Evolutionary conservation across 257 asterid genomes (phyloP).

Genomic region (Solanum neorickii): DNA sequence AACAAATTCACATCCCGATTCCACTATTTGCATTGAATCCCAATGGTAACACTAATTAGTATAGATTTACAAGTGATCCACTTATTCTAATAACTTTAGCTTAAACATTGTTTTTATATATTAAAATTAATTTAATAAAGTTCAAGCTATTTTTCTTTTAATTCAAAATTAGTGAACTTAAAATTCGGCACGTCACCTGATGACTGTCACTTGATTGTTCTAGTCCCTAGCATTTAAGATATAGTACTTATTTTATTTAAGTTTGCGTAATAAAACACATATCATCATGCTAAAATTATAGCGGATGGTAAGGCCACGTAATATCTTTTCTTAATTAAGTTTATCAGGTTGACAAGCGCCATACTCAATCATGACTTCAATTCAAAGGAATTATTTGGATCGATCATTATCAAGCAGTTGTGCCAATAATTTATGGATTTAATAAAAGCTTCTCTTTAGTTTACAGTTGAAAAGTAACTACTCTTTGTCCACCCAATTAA

Average conservation of each 20-base stretch:
- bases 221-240: too few species aligned
- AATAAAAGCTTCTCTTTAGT: background rate
- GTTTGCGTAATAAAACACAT: too few species aligned
- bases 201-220: too few species aligned
- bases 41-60: too few species aligned
- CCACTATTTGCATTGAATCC: background rate
- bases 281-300: background rate
- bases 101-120: too few species aligned
- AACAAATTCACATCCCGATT: background rate
- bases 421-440: background rate
- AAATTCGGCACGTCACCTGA: background rate
- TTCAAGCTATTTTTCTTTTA: background rate
- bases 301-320: fast-evolving
- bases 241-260: too few species aligned
- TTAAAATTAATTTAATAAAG: too few species aligned
- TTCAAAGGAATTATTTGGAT: background rate
- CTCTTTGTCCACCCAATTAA: background rate
- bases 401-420: background rate
- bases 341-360: too few species aligned
- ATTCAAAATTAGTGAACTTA: too few species aligned
- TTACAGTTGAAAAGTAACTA: background rate
- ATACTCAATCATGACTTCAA: background rate
- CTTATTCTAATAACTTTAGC: background rate
- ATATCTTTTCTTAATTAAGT: too few species aligned
- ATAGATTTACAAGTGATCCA: too few species aligned